Base-by-base conservation (phyloP, 768 basidiomycete genomes). In the Naganishia kalamii region DNA sequence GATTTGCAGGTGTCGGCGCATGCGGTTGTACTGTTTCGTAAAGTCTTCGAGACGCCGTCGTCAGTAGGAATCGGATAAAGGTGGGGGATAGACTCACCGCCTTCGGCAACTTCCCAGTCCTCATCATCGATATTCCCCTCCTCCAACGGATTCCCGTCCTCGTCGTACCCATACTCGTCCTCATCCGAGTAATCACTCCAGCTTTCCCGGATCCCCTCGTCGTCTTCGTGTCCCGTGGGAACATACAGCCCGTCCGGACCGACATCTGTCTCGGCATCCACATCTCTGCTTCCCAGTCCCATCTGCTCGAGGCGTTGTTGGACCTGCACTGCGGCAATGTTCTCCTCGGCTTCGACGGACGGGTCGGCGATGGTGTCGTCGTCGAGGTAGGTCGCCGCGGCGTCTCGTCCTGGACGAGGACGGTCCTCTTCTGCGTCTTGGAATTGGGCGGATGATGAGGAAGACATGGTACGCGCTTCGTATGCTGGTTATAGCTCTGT, bases 11-110 rank as follows among this genome's bases (percentile, higher is more conserved):
- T 97, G 90, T 76, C 97, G 93, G 54, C 88, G 82, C 32, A 98
- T 82, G 25, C 96, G 87, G 79, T 98, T 98, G 79, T 89, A 99
- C 72, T 97, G 92, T 79, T 98, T 98, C 35, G 96, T 98, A 72
- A 99, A 97, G 80, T 99, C 96, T 96, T n/a, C n/a, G n/a, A n/a
- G n/a, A n/a, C n/a, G n/a, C n/a, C n/a, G 76, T 54, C 52, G 62
- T 17, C 57, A 48, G 5, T 8, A 13, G 7, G 48, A n/a, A n/a
- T 40, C 12, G 41, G 25, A 15, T 15, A 12, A 46, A 21, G 25
- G 6, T 15, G 23, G 7, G 0, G 11, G 11, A 30, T 10, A 8
- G 1, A 41, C 35, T 70, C 19, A 77, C 78, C 78, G 67, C 75
- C 72, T 68, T 77, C 71, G 3, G 76, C 72, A 1, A 78, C 62